Conservation (phyloP, 768 basidiomycete species). For the Coprinopsis cinerea region DNA sequence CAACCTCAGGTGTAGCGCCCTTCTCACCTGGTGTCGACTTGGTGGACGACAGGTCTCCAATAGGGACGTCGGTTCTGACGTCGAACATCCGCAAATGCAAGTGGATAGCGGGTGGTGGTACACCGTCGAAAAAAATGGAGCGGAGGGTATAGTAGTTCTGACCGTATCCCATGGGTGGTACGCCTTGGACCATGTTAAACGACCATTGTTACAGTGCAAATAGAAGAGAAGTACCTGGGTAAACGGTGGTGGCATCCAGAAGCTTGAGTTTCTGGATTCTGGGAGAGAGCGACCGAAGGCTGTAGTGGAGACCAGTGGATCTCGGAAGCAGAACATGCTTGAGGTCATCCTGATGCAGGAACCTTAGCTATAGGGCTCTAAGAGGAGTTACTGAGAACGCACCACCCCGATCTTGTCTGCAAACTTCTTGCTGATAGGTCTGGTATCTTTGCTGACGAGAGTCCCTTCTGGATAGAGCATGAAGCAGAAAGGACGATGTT, state of each 20-base stretch:
- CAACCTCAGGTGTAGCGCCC: constrained; percentile 31
- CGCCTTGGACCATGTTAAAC: constrained; percentile 37
- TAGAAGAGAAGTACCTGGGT: constrained; percentile 60
- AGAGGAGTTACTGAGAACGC: constrained; percentile 29
- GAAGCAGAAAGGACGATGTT: constrained; percentile 70
- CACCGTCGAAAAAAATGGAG: constrained; percentile 76
- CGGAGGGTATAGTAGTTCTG: constrained; percentile 87
- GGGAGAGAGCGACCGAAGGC: constrained; percentile 73
- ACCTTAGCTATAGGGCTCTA: background rate
- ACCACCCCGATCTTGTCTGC: constrained; percentile 88
- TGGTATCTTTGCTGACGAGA: constrained; percentile 79
- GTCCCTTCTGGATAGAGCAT: constrained; percentile 96
- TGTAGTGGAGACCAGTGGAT: constrained; percentile 86
- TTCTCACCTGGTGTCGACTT: constrained; percentile 11
- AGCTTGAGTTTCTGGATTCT: constrained; percentile 72
- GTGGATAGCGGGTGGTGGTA: constrained; percentile 82
- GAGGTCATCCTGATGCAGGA: constrained; percentile 60
- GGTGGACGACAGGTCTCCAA: constrained; percentile 49
- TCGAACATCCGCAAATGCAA: constrained; percentile 81
- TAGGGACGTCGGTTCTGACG: constrained; percentile 60
- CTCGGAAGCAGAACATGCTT: constrained; percentile 80
- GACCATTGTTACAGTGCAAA: background rate
- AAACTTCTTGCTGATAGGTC: constrained; percentile 80
- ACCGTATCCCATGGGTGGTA: constrained; percentile 76
- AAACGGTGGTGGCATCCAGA: constrained; percentile 88